Conservation (phyloP, 1,284 basidiomycete genomes). For the Trichosporon sp. region DNA sequence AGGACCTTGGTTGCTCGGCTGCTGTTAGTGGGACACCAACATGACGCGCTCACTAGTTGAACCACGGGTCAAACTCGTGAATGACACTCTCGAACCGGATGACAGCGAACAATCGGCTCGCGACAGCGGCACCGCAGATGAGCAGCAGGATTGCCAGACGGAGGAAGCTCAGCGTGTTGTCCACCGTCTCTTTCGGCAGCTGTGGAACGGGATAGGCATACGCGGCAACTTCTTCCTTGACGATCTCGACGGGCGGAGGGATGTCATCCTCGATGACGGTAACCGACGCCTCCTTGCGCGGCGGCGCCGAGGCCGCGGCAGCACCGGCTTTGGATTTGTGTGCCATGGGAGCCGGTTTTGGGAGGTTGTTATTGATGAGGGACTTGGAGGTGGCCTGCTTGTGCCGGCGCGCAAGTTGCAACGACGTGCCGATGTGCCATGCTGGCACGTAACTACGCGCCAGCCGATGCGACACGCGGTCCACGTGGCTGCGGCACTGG, state of each 20-base stretch:
- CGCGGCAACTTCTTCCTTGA: conserved; percentile 22
- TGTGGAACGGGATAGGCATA: conserved; percentile 54
- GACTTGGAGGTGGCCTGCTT: conserved; percentile 16
- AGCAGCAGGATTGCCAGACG: conserved; percentile 81
- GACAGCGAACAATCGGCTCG: conserved; percentile 95
- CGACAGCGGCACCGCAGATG: conserved; percentile 90
- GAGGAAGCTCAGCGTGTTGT: conserved; percentile 79
- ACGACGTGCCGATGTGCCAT: conserved; percentile 1
- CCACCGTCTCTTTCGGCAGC: conserved; percentile 64
- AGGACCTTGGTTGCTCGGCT: conserved; percentile 89
- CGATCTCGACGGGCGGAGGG: conserved; percentile 3
- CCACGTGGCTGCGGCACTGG: conserved; percentile 1
- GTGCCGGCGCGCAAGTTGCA: background rate
- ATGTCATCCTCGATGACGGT: conserved; percentile 16
- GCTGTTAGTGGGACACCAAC: background rate
- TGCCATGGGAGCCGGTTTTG: conserved; percentile 20
- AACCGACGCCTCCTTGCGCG: conserved; percentile 9
- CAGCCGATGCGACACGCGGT: background rate
- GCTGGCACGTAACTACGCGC: conserved; percentile 18
- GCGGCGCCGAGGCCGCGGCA: conserved; percentile 12
- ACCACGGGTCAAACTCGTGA: conserved; percentile 74
- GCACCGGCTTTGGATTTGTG: conserved; percentile 22
- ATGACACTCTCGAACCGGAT: conserved; percentile 98
- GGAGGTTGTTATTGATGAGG: background rate
- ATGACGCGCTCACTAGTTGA: conserved; percentile 28